These are phyloP conservation scores for Podospora anserina DNA, from an alignment of 495 filamentous ascomycete species.

Conservation along the genomic window DNA sequence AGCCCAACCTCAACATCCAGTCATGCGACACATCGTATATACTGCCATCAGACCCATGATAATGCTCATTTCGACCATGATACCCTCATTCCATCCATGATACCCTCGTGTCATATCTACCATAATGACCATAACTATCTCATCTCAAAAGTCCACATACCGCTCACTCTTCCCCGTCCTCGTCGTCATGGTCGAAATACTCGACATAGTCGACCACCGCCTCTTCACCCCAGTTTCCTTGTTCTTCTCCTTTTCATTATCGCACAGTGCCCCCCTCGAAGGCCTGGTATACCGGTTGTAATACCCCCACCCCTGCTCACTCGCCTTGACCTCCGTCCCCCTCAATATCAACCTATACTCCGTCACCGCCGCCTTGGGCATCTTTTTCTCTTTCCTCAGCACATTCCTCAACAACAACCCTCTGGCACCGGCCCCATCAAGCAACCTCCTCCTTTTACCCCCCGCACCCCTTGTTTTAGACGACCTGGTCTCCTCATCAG, in stretches of 20 bases:
- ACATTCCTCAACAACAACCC: background rate
- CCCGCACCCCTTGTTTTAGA: no score
- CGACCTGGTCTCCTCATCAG: background rate
- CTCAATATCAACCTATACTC: constrained; percentile 24
- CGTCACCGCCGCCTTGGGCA: constrained; percentile 16
- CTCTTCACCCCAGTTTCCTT: constrained; percentile 18
- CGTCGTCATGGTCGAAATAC: background rate
- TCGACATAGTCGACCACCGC: constrained; percentile 14
- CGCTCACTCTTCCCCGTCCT: constrained; percentile 14
- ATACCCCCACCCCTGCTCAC: constrained; percentile 20
- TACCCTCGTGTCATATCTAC: background rate
- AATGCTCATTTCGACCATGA: background rate
- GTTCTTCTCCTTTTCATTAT: constrained; percentile 10
- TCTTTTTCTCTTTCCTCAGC: background rate
- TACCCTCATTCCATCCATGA: background rate
- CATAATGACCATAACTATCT: background rate
- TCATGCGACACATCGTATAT: background rate
- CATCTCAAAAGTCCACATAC: constrained; percentile 18
- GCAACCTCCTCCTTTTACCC: background rate
- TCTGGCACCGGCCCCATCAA: background rate
- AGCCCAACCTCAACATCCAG: background rate
- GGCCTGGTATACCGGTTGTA: constrained; percentile 26
- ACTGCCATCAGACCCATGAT: background rate
- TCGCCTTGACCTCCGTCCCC: constrained; percentile 15
- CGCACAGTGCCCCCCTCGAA: constrained; percentile 6